phyloP scores from a whole-genome alignment of 495 filamentous ascomycete species.

The Terfezia claveryi region DNA sequence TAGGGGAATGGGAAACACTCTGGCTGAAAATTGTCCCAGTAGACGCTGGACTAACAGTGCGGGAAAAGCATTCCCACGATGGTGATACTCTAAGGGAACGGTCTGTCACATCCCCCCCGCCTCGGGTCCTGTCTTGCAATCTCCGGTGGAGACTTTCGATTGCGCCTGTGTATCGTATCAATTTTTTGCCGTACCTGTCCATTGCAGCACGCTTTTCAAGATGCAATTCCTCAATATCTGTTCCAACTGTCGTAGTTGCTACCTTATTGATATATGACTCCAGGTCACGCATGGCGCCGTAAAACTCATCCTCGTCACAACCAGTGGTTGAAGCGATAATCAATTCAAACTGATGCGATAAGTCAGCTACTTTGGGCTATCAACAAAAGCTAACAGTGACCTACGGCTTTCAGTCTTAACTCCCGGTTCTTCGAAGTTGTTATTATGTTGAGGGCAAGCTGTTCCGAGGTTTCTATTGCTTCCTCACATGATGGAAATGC shows the following conservation, averaged over 20 bases:
- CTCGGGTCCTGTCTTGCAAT: neutral
- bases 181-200: slow-evolving; percentile 16
- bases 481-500: slow-evolving; percentile 10
- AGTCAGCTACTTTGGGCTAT: neutral
- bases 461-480: slow-evolving; percentile 10
- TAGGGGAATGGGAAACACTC: too few species aligned
- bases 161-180: slow-evolving; percentile 15
- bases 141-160: slow-evolving; percentile 19
- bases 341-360: slow-evolving; percentile 13
- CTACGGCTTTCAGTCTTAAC: slow-evolving; percentile 18
- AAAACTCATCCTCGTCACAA: slow-evolving; percentile 13
- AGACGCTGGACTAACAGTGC: too few species aligned
- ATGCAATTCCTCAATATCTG: slow-evolving; percentile 12
- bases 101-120: neutral
- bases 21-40: too few species aligned
- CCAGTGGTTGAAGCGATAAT: slow-evolving; percentile 15
- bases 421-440: slow-evolving; percentile 9
- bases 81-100: too few species aligned
- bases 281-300: slow-evolving; percentile 14
- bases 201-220: slow-evolving; percentile 18
- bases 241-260: slow-evolving; percentile 5
- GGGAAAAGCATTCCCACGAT: too few species aligned
- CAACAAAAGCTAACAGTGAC: neutral
- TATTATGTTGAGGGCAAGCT: slow-evolving; percentile 14
- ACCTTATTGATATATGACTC: slow-evolving; percentile 14